Conservation (phyloP, 2,329 filamentous ascomycete genomes). For the Bipolaris sorokiniana region DNA sequence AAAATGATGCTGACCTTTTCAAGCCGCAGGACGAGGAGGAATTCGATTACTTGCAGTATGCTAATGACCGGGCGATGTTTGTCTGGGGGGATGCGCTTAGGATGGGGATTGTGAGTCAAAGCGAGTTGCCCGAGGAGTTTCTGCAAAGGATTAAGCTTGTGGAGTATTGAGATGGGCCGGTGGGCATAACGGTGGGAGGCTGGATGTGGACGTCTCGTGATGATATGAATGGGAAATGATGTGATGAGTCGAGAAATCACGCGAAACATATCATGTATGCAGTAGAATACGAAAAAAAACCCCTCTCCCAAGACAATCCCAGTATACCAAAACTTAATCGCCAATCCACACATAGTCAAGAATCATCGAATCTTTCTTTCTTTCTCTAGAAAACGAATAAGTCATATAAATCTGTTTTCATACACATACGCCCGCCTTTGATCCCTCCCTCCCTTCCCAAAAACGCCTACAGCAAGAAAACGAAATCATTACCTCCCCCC, state of each 20-base stretch:
- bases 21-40: constrained; percentile 66
- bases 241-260: no score
- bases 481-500: no score
- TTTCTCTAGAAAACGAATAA: not conserved
- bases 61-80: constrained; percentile 87
- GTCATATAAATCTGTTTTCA: not conserved
- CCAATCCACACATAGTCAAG: no score
- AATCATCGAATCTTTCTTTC: no score
- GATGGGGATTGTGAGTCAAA: constrained; percentile 73
- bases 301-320: no score
- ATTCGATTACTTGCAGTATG: constrained; percentile 92
- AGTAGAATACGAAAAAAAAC: not conserved
- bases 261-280: not conserved
- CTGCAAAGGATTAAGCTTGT: constrained; percentile 71
- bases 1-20: constrained; percentile 46
- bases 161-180: constrained; percentile 61
- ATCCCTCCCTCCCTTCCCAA: no score
- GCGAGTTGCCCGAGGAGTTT: constrained; percentile 77
- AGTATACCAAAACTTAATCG: not conserved
- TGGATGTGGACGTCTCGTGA: not conserved
- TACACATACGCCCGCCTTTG: not conserved
- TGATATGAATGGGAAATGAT: not conserved
- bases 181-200: no score
- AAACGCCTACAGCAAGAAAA: no score
- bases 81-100: constrained; percentile 91